Evolutionary conservation across 169 alveolate genomes (phyloP), one percentile per base, ranked within the genome.

Genomic region (Pseudocohnilembus persalinus): DNA sequence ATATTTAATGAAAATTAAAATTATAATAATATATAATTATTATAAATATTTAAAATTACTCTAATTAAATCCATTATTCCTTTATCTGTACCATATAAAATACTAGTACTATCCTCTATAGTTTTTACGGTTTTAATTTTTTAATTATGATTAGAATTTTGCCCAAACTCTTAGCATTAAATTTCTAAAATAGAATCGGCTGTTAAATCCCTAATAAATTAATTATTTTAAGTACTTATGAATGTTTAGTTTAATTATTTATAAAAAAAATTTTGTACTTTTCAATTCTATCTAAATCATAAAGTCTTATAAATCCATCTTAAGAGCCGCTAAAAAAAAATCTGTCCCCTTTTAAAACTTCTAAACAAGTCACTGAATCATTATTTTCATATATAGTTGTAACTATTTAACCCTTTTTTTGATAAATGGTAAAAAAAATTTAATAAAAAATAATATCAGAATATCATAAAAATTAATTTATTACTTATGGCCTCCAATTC

Each of bases 261-360:
- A 79, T 0, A 49, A 29, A 0, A 29, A 0, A 16, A 34, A 77
- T 33, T 29, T 49, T 35, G 29, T 79, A 79, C 84, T 79, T 26
- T 64, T 79, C 84, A 28, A 79, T 25, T 27, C 64, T 63, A n/a
- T 35, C 31, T 0, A 30, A 30, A 64, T 79, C 84, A 64, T 34
- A 79, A 28, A 79, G n/a, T 49, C 84, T 35, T 1, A 79, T 49
- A 20, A 35, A 35, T n/a, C 84, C 84, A 79, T 79, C 84, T 29
- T 79, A 79, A 35, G 84, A 79, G 26, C 76, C 75, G 11, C 76
- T 34, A 28, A 79, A 1, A 72, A 79, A 79, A 79, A 34, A 33
- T 1, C 84, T 64, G 64, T 79, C 64, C 24, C 63, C 63, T 25
- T 26, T 26, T 29, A 79, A 16, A n/a, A 72, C 31, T 15, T 79